Conservation (phyloP, 2,329 filamentous ascomycete genomes). For the Hymenoscyphus infarciens region DNA sequence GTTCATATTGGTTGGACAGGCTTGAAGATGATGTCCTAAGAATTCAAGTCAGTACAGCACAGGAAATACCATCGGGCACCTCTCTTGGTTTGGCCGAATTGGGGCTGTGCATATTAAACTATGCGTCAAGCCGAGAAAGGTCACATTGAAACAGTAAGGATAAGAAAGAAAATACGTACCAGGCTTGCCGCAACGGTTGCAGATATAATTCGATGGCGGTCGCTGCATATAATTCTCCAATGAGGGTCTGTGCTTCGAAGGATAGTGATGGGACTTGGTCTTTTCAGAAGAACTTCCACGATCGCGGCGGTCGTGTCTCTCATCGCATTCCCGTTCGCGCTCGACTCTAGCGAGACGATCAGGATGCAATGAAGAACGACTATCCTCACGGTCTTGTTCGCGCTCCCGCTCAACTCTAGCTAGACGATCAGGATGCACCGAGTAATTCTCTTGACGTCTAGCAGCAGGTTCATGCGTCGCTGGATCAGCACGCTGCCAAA, state of each 20-base stretch:
- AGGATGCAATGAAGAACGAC: neutral
- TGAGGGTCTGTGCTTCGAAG: slow-evolving; percentile 6
- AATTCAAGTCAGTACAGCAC: neutral
- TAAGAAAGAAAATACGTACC: slow-evolving; percentile 20
- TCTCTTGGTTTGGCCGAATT: neutral
- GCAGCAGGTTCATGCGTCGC: neutral
- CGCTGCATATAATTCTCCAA: slow-evolving; percentile 11
- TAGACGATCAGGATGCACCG: neutral
- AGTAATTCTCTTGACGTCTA: neutral
- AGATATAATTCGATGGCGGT: slow-evolving; percentile 26
- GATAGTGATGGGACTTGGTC: neutral
- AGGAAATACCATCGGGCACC: neutral
- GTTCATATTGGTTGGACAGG: slow-evolving; percentile 44
- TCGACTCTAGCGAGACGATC: slow-evolving; percentile 1
- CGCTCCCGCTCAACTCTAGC: neutral
- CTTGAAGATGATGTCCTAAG: slow-evolving; percentile 40
- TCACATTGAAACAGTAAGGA: neutral
- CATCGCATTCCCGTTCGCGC: neutral
- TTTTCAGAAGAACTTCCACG: neutral
- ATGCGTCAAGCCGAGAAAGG: neutral
- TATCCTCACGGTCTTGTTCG: neutral
- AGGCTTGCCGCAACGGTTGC: slow-evolving; percentile 27
- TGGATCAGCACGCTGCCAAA: slow-evolving; percentile 5
- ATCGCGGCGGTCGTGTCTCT: neutral
- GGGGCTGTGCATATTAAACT: neutral